Conservation (phyloP, 2,329 filamentous ascomycete species). For the Epichloe sylvatica region DNA sequence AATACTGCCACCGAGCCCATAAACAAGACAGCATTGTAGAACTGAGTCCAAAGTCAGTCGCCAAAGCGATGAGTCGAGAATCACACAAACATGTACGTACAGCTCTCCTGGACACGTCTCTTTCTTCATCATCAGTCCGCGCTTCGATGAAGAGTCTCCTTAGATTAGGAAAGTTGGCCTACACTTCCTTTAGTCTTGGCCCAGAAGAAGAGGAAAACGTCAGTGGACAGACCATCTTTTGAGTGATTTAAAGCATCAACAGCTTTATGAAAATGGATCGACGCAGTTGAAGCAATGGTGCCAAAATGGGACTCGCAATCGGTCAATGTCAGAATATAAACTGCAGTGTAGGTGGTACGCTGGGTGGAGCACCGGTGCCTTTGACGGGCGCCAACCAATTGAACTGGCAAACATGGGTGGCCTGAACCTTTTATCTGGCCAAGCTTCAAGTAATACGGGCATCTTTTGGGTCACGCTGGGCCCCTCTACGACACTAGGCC, state of each 20-base stretch:
- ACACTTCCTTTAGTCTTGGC: conserved; percentile 1
- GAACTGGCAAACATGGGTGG: neutral
- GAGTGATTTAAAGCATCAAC: neutral
- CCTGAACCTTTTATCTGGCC: neutral
- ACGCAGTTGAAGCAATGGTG: no score
- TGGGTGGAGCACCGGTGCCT: neutral
- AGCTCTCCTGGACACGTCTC: conserved; percentile 83
- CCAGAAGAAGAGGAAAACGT: neutral
- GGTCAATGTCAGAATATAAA: no score
- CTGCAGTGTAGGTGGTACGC: neutral
- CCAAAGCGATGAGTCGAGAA: neutral
- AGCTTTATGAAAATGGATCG: no score
- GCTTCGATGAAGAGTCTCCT: conserved; percentile 91
- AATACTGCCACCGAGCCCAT: conserved; percentile 93
- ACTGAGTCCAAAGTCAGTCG: conserved; percentile 37
- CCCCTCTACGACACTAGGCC: neutral
- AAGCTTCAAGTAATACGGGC: neutral
- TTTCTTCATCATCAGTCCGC: conserved; percentile 82
- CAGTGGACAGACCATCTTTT: conserved; percentile 1
- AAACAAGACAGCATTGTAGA: conserved; percentile 94
- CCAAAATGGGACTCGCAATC: neutral
- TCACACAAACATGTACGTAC: conserved; percentile 37
- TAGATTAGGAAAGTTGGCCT: conserved; percentile 83
- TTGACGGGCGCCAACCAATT: neutral
- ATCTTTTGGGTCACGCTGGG: neutral